Percentiles rank a stretch among this genome's conserved stretches.
These are phyloP conservation scores for Cyclotella cryptica DNA, from an alignment of 108 stramenopile genomes.

Conservation along the genomic window DNA sequence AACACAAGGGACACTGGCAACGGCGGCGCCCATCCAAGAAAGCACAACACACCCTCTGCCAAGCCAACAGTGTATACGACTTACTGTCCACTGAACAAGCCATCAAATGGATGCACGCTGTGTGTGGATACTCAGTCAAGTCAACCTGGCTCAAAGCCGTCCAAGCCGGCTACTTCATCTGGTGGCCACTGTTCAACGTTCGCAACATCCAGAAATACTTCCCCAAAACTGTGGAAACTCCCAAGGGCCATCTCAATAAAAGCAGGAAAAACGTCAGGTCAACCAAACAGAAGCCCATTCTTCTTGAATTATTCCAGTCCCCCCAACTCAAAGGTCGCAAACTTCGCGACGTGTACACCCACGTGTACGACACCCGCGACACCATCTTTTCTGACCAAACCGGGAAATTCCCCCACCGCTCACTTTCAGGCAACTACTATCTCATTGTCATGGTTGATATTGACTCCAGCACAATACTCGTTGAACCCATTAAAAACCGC, in stretches of 20 bases:
- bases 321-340: neutral
- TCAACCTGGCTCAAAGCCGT: constrained; percentile 16
- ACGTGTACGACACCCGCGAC: neutral
- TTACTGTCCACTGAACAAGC: neutral
- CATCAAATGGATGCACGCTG: constrained; percentile 6
- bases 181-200: neutral
- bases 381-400: neutral
- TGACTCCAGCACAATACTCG: neutral
- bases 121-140: constrained; percentile 6
- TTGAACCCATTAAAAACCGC: neutral
- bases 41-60: neutral
- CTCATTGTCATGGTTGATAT: neutral
- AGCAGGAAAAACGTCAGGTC: neutral
- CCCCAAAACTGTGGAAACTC: neutral
- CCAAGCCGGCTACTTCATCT: constrained; percentile 10
- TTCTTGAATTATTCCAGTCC: neutral
- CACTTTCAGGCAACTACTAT: too few species aligned
- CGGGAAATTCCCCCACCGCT: too few species aligned
- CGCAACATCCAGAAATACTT: neutral
- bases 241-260: neutral
- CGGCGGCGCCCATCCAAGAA: neutral
- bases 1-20: neutral
- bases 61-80: constrained; percentile 14
- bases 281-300: neutral
- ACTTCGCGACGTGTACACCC: neutral